Conservation (phyloP, 345 rosid species). For the Pugionium cornutum region DNA sequence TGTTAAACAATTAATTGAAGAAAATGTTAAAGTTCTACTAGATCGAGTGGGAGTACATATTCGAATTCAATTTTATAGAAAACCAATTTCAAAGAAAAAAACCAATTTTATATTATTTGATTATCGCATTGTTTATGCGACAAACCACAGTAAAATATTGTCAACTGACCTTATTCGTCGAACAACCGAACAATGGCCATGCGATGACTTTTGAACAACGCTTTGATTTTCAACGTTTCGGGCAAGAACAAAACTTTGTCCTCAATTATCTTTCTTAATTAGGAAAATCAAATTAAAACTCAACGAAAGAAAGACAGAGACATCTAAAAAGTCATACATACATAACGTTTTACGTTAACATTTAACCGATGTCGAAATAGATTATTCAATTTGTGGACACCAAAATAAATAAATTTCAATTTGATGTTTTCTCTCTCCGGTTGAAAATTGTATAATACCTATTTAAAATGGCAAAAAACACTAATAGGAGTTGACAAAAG, state of each 20-base stretch:
- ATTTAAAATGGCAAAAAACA: background rate
- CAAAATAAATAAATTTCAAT: background rate
- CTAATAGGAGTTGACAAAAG: background rate
- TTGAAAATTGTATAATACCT: slow-evolving; percentile 11
- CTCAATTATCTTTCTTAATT: background rate
- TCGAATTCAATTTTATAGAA: background rate
- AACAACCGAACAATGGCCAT: slow-evolving; percentile 5
- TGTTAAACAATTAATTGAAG: background rate
- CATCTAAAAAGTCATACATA: slow-evolving; percentile 5
- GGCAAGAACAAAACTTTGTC: slow-evolving; percentile 2
- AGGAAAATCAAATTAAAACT: slow-evolving; percentile 15
- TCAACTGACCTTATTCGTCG: slow-evolving; percentile 15
- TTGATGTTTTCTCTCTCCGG: slow-evolving; percentile 1
- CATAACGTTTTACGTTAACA: background rate
- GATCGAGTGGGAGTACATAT: background rate
- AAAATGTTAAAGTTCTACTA: background rate
- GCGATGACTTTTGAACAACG: slow-evolving; percentile 22
- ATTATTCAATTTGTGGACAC: slow-evolving; percentile 1
- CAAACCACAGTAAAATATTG: background rate
- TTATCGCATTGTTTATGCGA: background rate
- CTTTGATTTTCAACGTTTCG: slow-evolving; percentile 17
- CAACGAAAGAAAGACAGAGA: slow-evolving; percentile 21
- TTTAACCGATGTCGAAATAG: background rate
- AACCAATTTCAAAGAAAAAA: too few species aligned
- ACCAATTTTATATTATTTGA: too few species aligned